A percentile compares a stretch with the other conserved stretches of the same genome.
These are phyloP conservation scores for Hymenoscyphus occultus DNA, from an alignment of 2,329 filamentous ascomycete genomes.

Conservation along the genomic window DNA sequence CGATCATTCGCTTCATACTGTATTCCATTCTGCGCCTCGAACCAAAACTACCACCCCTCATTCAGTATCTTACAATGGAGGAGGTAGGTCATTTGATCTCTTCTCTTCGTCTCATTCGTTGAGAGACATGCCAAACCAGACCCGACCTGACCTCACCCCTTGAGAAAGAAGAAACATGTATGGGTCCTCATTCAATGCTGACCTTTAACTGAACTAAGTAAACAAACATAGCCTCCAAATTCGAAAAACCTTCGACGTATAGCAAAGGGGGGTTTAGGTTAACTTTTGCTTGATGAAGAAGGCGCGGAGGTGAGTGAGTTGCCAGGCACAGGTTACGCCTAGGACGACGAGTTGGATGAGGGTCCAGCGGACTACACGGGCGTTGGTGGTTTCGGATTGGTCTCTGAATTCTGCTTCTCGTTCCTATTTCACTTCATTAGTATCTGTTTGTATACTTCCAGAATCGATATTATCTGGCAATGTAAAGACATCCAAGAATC, in stretches of 20 bases:
- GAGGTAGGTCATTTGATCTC: background rate
- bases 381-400: constrained; percentile 91
- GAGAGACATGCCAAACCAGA: background rate
- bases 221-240: constrained; percentile 3
- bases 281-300: constrained; percentile 99
- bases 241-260: background rate
- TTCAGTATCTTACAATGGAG: constrained; percentile 13
- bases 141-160: background rate
- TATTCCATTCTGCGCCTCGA: too few species aligned
- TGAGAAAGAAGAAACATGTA: background rate
- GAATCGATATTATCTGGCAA: background rate
- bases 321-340: constrained; percentile 89
- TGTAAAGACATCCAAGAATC: constrained; percentile 6
- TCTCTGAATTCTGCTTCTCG: constrained; percentile 97
- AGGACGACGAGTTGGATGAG: constrained; percentile 84
- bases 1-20: too few species aligned
- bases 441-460: background rate
- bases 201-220: background rate
- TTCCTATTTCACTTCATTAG: constrained; percentile 56
- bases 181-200: background rate
- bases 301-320: constrained; percentile 87
- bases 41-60: background rate
- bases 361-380: constrained; percentile 90
- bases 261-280: constrained; percentile 55
- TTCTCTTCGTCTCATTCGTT: background rate